A percentile compares a stretch with the other conserved stretches of the same genome.
These are phyloP conservation scores for Candida yuanshanica DNA, from an alignment of 805 yeast species.

Conservation along the genomic window DNA sequence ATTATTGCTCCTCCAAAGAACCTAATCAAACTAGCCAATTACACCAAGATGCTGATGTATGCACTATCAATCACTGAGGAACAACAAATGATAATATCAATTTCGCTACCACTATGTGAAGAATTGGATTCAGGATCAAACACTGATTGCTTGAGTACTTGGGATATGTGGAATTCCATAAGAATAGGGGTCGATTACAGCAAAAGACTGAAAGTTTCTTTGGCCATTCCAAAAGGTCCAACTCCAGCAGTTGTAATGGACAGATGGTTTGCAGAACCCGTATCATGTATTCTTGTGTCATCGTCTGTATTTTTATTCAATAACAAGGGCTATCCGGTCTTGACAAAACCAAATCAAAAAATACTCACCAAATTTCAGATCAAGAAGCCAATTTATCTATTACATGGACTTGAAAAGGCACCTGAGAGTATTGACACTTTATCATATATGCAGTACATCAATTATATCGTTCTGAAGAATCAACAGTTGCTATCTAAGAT, in stretches of 20 bases:
- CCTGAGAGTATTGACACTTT: conserved; percentile 28
- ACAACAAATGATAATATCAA: conserved; percentile 30
- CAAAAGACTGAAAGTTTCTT: conserved; percentile 56
- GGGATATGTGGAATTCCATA: conserved; percentile 73
- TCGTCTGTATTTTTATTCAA: conserved; percentile 53
- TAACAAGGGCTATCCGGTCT: conserved; percentile 58
- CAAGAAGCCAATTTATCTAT: conserved; percentile 37
- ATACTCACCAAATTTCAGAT: conserved; percentile 38
- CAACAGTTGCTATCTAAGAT: conserved; percentile 25
- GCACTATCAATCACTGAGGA: conserved; percentile 27
- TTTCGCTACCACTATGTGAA: conserved; percentile 45
- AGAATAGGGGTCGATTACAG: conserved; percentile 51
- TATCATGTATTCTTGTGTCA: conserved; percentile 50
- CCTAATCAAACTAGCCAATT: conserved; percentile 44
- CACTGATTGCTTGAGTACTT: conserved; percentile 49
- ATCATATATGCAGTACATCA: conserved; percentile 38
- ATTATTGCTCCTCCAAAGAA: conserved; percentile 63
- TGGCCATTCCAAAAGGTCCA: conserved; percentile 62
- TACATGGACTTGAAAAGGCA: conserved; percentile 50
- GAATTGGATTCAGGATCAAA: conserved; percentile 28
- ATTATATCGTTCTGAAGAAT: conserved; percentile 32
- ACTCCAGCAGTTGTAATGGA: conserved; percentile 45
- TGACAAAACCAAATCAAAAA: conserved; percentile 51
- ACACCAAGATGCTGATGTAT: conserved; percentile 37
- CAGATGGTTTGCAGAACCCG: conserved; percentile 68